A percentile compares a stretch with the other conserved stretches of the same genome.
Conservation (phyloP, 331 rosid species). For the Ulmus americana region DNA sequence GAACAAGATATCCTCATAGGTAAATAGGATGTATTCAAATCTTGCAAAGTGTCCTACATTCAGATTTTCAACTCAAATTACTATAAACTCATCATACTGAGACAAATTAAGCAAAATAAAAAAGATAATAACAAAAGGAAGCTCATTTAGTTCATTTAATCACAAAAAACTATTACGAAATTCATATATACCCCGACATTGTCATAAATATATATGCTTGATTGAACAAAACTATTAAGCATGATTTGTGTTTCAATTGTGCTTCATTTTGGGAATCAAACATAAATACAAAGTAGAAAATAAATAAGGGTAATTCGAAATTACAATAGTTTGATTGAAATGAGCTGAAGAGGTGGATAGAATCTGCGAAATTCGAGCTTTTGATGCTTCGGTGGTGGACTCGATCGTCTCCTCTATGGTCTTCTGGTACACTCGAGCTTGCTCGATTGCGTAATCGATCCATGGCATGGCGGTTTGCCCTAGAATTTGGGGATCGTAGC, state of each 20-base stretch:
- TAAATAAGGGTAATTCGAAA: slow-evolving; percentile 2
- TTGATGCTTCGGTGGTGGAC: slow-evolving; percentile 54
- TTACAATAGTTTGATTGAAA: slow-evolving; percentile 53
- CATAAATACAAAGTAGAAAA: not conserved
- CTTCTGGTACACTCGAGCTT: slow-evolving; percentile 57
- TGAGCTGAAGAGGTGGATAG: slow-evolving; percentile 65
- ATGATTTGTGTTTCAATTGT: too few relatives aligned
- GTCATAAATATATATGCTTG: too few relatives aligned
- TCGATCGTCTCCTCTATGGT: slow-evolving; percentile 44
- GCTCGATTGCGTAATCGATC: slow-evolving; percentile 55
- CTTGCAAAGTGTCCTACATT: slow-evolving; percentile 53
- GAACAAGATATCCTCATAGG: slow-evolving; percentile 53
- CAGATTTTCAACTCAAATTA: slow-evolving; percentile 21
- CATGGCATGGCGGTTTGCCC: slow-evolving; percentile 39
- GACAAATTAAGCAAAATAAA: not conserved
- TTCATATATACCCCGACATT: too few relatives aligned
- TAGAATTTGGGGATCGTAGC: slow-evolving; percentile 24
- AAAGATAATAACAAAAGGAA: not conserved
- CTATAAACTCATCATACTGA: not conserved
- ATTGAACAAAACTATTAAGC: too few relatives aligned
- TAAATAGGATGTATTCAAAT: slow-evolving; percentile 58
- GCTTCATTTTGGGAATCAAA: too few relatives aligned
- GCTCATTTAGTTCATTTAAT: not conserved
- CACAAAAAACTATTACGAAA: not conserved
- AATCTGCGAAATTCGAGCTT: slow-evolving; percentile 60